Percentiles rank a stretch among this genome's conserved stretches.
Evolutionary conservation across 352 stramenopile genomes (phyloP).

Genomic region (Phytophthora cajani): DNA sequence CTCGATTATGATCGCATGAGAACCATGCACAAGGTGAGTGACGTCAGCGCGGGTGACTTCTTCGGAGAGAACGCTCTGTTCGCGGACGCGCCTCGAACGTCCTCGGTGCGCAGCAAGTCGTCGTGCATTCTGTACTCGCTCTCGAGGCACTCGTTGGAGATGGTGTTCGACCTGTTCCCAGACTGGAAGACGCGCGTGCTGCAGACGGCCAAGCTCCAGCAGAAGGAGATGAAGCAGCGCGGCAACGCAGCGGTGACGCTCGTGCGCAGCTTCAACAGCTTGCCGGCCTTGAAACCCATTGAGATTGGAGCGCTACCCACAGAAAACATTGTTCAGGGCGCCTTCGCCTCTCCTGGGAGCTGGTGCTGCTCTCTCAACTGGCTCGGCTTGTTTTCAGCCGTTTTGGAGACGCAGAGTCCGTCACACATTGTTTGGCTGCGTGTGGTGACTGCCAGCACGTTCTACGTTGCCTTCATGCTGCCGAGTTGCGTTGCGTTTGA

Average conservation of each 20-base stretch:
- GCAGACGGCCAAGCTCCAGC: conserved; percentile 49
- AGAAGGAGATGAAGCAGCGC: conserved; percentile 30
- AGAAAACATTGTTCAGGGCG: background rate
- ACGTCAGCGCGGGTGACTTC: conserved; percentile 51
- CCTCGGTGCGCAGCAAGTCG: conserved; percentile 45
- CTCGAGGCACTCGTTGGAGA: conserved; percentile 50
- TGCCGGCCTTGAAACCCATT: background rate
- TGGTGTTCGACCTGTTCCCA: conserved; percentile 60
- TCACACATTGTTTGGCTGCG: conserved; percentile 56
- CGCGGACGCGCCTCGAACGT: conserved; percentile 44
- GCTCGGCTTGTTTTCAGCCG: conserved; percentile 1
- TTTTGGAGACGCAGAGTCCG: conserved; percentile 47
- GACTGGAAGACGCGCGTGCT: conserved; percentile 60
- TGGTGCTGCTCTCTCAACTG: conserved; percentile 2
- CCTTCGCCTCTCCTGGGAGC: background rate
- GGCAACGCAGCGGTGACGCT: background rate
- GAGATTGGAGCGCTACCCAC: background rate
- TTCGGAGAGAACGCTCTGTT: conserved; percentile 63
- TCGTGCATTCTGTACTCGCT: conserved; percentile 62
- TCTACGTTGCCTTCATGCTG: conserved; percentile 50
- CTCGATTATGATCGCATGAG: background rate
- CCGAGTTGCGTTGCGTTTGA: conserved; percentile 66
- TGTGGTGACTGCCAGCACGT: conserved; percentile 41
- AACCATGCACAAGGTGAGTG: conserved; percentile 39
- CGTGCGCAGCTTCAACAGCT: conserved; percentile 1